Base-by-base conservation (phyloP, 1,284 basidiomycete species). In the Cutaneotrichosporon daszewskae region DNA sequence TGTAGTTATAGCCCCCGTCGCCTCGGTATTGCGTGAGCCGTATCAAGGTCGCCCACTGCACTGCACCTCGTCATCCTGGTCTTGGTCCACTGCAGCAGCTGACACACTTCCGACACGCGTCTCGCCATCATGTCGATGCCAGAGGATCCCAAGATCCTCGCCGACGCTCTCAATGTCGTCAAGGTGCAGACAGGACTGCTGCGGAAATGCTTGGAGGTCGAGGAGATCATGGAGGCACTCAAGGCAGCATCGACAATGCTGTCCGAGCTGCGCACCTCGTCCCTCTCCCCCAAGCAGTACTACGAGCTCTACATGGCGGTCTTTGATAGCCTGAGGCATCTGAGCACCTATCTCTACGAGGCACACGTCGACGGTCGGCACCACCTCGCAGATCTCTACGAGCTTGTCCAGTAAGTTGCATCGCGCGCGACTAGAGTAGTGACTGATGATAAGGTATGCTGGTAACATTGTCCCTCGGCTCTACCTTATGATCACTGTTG, bases 231-330 rank as follows among this genome's bases (percentile, higher is more conserved):
- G 91, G 91, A 96, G 69, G 91, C 87, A 16, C 76, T 96, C 60
- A 96, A 96, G 75, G 85, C 84, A 49, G 89, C 91, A 11, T 92
- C 88, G 61, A 79, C 89, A 40, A 95, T 96, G 90, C 80, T 96
- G 40, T 87, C 89, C 16, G 92, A 96, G 66, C 77, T 96, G 17
- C 77, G 92, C 47, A 95, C 90, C 0, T 89, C 86, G 9, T 89
- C 86, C 9, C 76, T 95, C 54, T 84, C 85, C 1, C 91, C 88
- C 8, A 96, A 96, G 66, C 89, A 94, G 66, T 96, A 96, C 72
- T 95, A 95, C 68, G 92, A 96, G 75, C 80, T 95, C 25, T 95
- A 95, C 74, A 95, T 96, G 87, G 85, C 88, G 51, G 88, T 96
- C 36, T 95, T 95, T 69, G 91, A 96, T 68, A 87, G 87, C 36